These are phyloP conservation scores for Teratosphaeria viscida DNA, from an alignment of 2,329 filamentous ascomycete species.

Conservation along the genomic window DNA sequence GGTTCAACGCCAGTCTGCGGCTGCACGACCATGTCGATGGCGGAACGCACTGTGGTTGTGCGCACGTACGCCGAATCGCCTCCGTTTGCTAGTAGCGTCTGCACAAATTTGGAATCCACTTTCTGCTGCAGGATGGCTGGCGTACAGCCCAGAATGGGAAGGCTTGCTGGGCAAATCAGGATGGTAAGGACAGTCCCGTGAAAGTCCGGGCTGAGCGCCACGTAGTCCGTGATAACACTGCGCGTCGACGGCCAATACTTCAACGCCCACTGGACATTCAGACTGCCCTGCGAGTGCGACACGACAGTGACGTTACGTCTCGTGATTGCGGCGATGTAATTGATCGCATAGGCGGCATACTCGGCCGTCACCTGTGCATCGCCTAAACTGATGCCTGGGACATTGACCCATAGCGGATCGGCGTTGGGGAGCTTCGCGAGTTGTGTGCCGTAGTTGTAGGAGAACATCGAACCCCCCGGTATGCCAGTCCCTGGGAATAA, in stretches of 20 bases:
- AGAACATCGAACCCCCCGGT: neutral
- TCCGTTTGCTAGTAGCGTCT: neutral
- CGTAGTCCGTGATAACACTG: slow-evolving; percentile 14
- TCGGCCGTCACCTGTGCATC: slow-evolving; percentile 24
- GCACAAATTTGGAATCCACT: neutral
- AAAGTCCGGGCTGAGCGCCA: slow-evolving; percentile 21
- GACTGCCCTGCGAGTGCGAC: slow-evolving; percentile 19
- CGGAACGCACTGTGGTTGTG: neutral
- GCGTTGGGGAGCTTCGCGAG: neutral
- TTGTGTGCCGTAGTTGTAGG: neutral
- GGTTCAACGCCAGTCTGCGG: neutral
- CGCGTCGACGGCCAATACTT: slow-evolving; percentile 22
- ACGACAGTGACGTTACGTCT: slow-evolving; percentile 16
- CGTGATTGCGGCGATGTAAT: slow-evolving; percentile 18
- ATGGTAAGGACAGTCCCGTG: slow-evolving; percentile 7
- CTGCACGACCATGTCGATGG: neutral
- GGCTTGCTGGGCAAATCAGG: neutral
- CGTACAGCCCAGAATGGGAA: neutral
- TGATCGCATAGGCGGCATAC: slow-evolving; percentile 22
- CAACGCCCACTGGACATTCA: slow-evolving; percentile 22
- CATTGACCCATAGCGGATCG: neutral
- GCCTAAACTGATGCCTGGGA: slow-evolving; percentile 7
- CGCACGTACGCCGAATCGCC: neutral
- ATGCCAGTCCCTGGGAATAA: neutral
- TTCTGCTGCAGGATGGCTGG: neutral